These are phyloP conservation scores for Dioszegia hungarica DNA, from an alignment of 768 basidiomycete genomes.

Conservation along the genomic window DNA sequence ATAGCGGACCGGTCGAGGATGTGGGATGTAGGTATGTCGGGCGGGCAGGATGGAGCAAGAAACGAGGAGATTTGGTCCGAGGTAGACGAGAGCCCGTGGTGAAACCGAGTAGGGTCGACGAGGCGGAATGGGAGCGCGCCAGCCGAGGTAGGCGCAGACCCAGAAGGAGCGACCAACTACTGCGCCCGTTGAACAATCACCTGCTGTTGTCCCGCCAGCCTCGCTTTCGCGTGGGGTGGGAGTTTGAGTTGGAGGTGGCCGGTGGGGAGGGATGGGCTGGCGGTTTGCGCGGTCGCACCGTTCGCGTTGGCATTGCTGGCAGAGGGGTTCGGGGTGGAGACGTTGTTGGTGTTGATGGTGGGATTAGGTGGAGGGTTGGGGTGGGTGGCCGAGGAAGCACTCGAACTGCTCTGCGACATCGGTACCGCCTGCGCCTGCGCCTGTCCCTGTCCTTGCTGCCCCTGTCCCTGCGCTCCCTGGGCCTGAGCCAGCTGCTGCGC, in stretches of 20 bases:
- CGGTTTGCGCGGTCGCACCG: neutral
- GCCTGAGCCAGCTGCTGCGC: neutral
- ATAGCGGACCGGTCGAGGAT: too few relatives aligned
- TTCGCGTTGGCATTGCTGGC: slow-evolving; percentile 6
- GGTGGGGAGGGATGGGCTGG: slow-evolving; percentile 5
- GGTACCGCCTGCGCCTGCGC: slow-evolving; percentile 5
- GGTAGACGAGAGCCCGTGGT: too few relatives aligned
- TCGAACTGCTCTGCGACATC: neutral
- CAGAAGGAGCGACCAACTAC: neutral
- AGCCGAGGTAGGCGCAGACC: too few relatives aligned
- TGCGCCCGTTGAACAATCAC: slow-evolving; percentile 2
- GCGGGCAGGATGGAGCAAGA: too few relatives aligned
- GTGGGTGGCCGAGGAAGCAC: neutral
- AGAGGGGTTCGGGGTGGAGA: neutral
- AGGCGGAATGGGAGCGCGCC: too few relatives aligned
- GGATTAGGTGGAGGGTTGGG: neutral
- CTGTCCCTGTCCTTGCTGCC: too few relatives aligned
- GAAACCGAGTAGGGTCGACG: too few relatives aligned
- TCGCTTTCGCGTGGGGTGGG: slow-evolving; percentile 34
- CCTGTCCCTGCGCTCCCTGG: neutral
- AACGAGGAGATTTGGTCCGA: too few relatives aligned
- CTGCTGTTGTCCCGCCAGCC: slow-evolving; percentile 13
- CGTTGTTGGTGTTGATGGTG: neutral
- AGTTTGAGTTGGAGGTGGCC: slow-evolving; percentile 34
- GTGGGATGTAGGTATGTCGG: too few relatives aligned